Evolutionary conservation across 2,329 filamentous ascomycete genomes (phyloP), one percentile per base, ranked within the genome.

Genomic region (Talaromyces piceae): DNA sequence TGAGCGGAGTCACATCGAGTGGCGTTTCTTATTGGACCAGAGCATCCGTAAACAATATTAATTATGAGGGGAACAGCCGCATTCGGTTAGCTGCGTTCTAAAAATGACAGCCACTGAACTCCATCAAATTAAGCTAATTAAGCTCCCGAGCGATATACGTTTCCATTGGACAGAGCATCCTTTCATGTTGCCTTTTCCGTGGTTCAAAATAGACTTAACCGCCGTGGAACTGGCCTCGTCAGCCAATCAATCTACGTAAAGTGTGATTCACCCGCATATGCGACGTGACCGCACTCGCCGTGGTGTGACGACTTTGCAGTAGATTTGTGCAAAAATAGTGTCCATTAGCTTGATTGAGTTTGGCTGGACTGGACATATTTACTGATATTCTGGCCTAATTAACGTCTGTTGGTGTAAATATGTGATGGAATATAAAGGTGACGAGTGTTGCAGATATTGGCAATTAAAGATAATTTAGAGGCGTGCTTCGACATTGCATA

Each of bases 81-180:
- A 23, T 25, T 5, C 8, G 39, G 39, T 25, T 43, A 43, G 39
- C 39, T n/a, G 20, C 3, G 4, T 25, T 43, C 39, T 43, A 43
- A 43, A 43, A 43, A 25, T 43, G 39, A 43, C 39, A 43, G 39
- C 39, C 23, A 25, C 23, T n/a, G n/a, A n/a, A n/a, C n/a, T n/a
- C n/a, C 33, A 28, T 28, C 16, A 5, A 37, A 37, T 8, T 37
- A 43, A 13, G 28, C 28, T n/a, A n/a, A 37, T 20, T 2, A 37
- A 37, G 30, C 12, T 37, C 33, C 33, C 33, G 33, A 4, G 30
- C 11, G n/a, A 4, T 33, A 33, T n/a, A 16, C 6, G 11, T 4
- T 11, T 20, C 33, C 11, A 43, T 43, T 43, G 39, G 39, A 18
- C 23, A 43, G 6, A 12, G 18, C 39, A 3, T 3, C 4, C 8